phyloP scores from a whole-genome alignment of 225 moss, liverwort and hornwort species.

The Antitrichia curtipendula region DNA sequence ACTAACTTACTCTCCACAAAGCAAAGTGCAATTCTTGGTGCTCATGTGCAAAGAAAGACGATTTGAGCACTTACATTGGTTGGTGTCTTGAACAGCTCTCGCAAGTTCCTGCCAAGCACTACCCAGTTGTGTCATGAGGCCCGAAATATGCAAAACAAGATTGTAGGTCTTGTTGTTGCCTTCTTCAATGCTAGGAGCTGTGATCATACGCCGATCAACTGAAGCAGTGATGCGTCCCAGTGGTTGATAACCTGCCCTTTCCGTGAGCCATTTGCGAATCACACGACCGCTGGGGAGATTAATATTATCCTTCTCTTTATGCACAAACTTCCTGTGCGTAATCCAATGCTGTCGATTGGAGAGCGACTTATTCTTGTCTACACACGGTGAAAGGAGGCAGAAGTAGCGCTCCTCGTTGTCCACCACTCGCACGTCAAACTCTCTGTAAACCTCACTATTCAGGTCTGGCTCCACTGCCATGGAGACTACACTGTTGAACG shows the following conservation, averaged over 20 bases:
- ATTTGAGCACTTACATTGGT: slow-evolving; percentile 32
- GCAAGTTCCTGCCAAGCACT: slow-evolving; percentile 62
- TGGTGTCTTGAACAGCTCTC: slow-evolving; percentile 33
- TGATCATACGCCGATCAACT: slow-evolving; percentile 41
- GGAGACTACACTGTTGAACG: slow-evolving; percentile 8
- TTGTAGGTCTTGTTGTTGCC: slow-evolving; percentile 39
- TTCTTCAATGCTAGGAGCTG: slow-evolving; percentile 31
- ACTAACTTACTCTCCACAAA: neutral
- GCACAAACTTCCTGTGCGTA: slow-evolving; percentile 55
- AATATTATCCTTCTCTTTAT: slow-evolving; percentile 54
- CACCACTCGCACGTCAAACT: slow-evolving; percentile 58
- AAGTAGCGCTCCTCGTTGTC: slow-evolving; percentile 66
- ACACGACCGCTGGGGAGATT: slow-evolving; percentile 58
- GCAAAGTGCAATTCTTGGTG: neutral
- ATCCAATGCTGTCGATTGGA: slow-evolving; percentile 68
- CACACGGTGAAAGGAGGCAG: slow-evolving; percentile 47
- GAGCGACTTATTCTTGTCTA: slow-evolving; percentile 56
- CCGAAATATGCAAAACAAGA: slow-evolving; percentile 44
- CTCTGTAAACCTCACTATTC: slow-evolving; percentile 43
- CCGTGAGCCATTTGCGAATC: slow-evolving; percentile 62
- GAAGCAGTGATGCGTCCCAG: slow-evolving; percentile 30
- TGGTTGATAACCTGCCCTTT: slow-evolving; percentile 45
- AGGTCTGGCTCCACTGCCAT: slow-evolving; percentile 61
- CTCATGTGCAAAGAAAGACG: neutral
- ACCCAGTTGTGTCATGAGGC: slow-evolving; percentile 40